Evolutionary conservation across 352 stramenopile genomes (phyloP).

Genomic region (Peronospora farinosa): DNA sequence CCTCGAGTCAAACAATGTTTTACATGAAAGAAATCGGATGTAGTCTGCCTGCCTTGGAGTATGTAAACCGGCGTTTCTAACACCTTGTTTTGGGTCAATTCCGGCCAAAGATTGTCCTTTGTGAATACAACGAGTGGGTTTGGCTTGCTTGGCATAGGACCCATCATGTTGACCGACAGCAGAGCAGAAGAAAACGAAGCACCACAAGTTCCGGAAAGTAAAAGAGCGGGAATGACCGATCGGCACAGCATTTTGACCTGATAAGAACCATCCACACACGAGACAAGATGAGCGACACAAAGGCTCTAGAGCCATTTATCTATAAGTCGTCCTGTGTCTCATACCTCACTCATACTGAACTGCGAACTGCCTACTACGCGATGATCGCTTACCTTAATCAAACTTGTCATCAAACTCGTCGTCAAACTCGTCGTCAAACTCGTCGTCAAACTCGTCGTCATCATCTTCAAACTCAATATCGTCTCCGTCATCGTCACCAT

Average conservation of each 20-base stretch:
- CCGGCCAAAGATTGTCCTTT: conserved; percentile 25
- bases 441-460: conserved; percentile 34
- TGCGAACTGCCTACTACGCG: not conserved
- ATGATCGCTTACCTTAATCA: conserved; percentile 11
- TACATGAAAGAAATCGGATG: too few species aligned
- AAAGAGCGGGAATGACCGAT: not conserved
- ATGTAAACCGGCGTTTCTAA: too few species aligned
- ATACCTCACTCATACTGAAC: conserved; percentile 2
- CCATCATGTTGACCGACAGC: conserved; percentile 3
- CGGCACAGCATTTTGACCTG: not conserved
- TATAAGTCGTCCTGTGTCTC: conserved; percentile 8
- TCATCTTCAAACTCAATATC: conserved; percentile 22
- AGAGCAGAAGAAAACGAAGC: too few species aligned
- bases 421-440: conserved; percentile 33
- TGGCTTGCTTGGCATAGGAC: conserved; percentile 26
- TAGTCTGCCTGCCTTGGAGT: not conserved
- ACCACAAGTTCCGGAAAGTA: not conserved
- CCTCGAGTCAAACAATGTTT: too few species aligned
- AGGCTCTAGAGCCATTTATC: conserved; percentile 3
- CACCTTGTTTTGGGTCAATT: too few species aligned
- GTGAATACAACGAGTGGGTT: conserved; percentile 21
- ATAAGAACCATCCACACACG: not conserved
- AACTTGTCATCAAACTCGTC: conserved; percentile 26
- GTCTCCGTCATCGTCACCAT: conserved; percentile 30
- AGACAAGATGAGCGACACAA: conserved; percentile 3